Percentiles rank a stretch among this genome's conserved stretches.
phyloP scores from a whole-genome alignment of 2,329 filamentous ascomycete genomes.

The Drechslerella dactyloides region DNA sequence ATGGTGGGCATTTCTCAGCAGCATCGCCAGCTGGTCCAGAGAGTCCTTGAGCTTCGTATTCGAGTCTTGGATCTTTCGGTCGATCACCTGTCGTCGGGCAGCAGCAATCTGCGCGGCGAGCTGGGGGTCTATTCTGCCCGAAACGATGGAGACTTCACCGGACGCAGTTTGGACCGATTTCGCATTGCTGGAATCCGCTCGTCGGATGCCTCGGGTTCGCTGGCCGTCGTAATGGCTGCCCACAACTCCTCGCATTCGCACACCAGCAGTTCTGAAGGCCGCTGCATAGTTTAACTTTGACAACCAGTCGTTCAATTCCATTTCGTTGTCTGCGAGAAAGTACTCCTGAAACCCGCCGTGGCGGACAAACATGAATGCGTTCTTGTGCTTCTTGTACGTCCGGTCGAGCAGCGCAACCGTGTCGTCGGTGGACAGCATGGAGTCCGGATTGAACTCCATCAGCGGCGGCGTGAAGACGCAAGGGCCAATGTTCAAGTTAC shows the following conservation, averaged over 20 bases:
- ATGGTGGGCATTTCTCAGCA: constrained; percentile 88
- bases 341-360: constrained; percentile 88
- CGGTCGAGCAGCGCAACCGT: constrained; percentile 86
- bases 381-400: constrained; percentile 92
- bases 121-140: constrained; percentile 76
- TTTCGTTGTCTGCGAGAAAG: constrained; percentile 85
- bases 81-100: constrained; percentile 81
- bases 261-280: constrained; percentile 87
- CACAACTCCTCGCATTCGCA: constrained; percentile 85
- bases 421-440: constrained; percentile 88
- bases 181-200: constrained; percentile 65
- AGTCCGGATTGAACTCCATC: constrained; percentile 90
- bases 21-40: constrained; percentile 79
- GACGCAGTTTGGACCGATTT: constrained; percentile 71
- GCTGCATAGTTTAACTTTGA: constrained; percentile 95
- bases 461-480: constrained; percentile 90
- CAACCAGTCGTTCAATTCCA: constrained; percentile 95
- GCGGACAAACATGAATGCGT: constrained; percentile 88
- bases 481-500: constrained; percentile 71
- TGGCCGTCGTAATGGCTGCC: constrained; percentile 86
- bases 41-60: constrained; percentile 76
- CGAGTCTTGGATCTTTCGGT: constrained; percentile 79
- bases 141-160: constrained; percentile 75
- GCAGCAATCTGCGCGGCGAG: constrained; percentile 85
- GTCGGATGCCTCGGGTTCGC: constrained; percentile 72